These are phyloP conservation scores for Saccharomyces paradoxus DNA, from an alignment of 805 yeast genomes.

Conservation along the genomic window DNA sequence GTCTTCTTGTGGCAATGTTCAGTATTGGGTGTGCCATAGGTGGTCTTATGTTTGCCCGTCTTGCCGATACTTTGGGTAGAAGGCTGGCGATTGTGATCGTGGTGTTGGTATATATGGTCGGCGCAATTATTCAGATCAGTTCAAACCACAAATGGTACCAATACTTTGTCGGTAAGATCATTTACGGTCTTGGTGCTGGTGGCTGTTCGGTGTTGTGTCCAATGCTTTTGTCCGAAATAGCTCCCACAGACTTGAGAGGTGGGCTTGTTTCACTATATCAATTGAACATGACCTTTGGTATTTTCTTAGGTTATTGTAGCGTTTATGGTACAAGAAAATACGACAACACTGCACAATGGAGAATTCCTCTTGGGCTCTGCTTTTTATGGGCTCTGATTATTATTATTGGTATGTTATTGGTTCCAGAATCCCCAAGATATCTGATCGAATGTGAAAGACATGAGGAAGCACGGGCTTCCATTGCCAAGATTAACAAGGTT, in stretches of 20 bases:
- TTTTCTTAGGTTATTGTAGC: slow-evolving; percentile 54
- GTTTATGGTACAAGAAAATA: slow-evolving; percentile 44
- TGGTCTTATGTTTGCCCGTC: slow-evolving; percentile 41
- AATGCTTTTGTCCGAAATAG: slow-evolving; percentile 51
- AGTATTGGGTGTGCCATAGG: not conserved
- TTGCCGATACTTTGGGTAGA: slow-evolving; percentile 51
- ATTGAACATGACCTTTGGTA: slow-evolving; percentile 50
- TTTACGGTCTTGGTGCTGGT: slow-evolving; percentile 69
- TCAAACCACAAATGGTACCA: slow-evolving; percentile 36
- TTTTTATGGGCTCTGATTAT: slow-evolving; percentile 36
- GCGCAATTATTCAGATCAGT: slow-evolving; percentile 50
- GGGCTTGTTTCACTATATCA: slow-evolving; percentile 53
- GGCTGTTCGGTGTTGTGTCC: slow-evolving; percentile 61
- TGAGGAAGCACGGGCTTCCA: slow-evolving; percentile 51
- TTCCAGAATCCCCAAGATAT: slow-evolving; percentile 60
- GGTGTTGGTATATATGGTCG: slow-evolving; percentile 49
- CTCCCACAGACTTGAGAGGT: slow-evolving; percentile 59
- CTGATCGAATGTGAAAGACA: slow-evolving; percentile 43
- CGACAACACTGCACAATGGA: slow-evolving; percentile 36
- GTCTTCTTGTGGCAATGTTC: slow-evolving; percentile 44
- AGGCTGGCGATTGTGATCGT: slow-evolving; percentile 46
- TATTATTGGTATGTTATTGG: slow-evolving; percentile 46
- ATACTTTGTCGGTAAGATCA: slow-evolving; percentile 35
- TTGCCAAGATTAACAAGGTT: slow-evolving; percentile 46
- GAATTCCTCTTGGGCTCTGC: slow-evolving; percentile 52